Evolutionary conservation across 805 yeast genomes (phyloP).

Genomic region (Candida cerambycidarum): DNA sequence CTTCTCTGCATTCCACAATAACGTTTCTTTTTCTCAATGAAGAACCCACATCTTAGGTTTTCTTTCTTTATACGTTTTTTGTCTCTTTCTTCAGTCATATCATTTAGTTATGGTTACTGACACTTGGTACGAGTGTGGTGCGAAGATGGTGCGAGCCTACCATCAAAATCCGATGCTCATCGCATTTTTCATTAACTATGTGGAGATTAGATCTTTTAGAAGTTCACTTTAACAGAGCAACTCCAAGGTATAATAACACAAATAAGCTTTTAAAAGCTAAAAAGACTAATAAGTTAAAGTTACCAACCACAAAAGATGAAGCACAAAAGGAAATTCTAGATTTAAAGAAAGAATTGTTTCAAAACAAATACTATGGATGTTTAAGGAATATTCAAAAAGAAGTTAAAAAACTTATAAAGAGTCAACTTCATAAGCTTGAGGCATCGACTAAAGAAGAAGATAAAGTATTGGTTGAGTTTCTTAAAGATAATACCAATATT

Average conservation of each 20-base stretch:
- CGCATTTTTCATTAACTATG: constrained; percentile 6
- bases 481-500: constrained; percentile 20
- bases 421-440: constrained; percentile 12
- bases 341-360: constrained; percentile 46
- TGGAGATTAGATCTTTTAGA: constrained; percentile 62
- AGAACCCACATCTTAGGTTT: constrained; percentile 43
- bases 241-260: constrained; percentile 52
- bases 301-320: constrained; percentile 41
- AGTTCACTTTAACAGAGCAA: constrained; percentile 40
- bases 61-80: neutral
- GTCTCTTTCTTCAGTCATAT: neutral
- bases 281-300: constrained; percentile 39
- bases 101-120: neutral
- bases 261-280: constrained; percentile 47
- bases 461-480: constrained; percentile 20
- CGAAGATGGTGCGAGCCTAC: too few relatives aligned
- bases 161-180: too few relatives aligned
- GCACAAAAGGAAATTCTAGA: constrained; percentile 46
- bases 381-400: constrained; percentile 40
- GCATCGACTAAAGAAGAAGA: constrained; percentile 13
- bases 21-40: constrained; percentile 50
- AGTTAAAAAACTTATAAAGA: constrained; percentile 22
- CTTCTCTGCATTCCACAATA: constrained; percentile 63
- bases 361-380: constrained; percentile 50
- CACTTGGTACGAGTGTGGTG: too few relatives aligned